Evolutionary conservation across 208 protist genomes (phyloP).

Genomic region (Borovskyia barvae): DNA sequence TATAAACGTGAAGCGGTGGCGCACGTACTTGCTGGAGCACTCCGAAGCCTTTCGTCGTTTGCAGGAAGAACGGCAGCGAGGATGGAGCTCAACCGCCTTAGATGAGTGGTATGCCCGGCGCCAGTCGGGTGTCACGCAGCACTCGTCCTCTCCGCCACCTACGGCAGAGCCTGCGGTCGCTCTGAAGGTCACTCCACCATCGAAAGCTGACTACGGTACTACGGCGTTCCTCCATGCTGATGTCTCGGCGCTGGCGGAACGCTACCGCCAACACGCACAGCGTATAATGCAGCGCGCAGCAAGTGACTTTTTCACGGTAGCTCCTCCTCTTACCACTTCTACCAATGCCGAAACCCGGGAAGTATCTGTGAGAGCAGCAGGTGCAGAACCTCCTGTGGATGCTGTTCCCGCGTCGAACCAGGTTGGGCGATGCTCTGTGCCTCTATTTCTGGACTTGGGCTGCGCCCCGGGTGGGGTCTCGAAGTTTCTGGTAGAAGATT

Average conservation of each 20-base stretch:
- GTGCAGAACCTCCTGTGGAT: not conserved
- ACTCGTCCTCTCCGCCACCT: too few species aligned
- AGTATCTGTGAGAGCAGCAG: not conserved
- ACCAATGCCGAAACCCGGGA: not conserved
- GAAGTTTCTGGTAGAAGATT: slow-evolving; percentile 51
- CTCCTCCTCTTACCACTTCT: not conserved
- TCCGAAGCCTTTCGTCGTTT: slow-evolving; percentile 42
- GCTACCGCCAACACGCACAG: slow-evolving; percentile 58
- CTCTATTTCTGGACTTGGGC: slow-evolving; percentile 72
- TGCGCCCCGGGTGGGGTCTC: slow-evolving; percentile 73
- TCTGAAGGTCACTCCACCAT: too few species aligned
- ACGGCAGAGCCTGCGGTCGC: too few species aligned
- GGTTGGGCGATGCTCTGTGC: too few species aligned
- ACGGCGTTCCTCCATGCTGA: slow-evolving; percentile 51
- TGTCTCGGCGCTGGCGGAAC: slow-evolving; percentile 37
- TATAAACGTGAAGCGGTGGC: slow-evolving; percentile 31
- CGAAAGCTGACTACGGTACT: not conserved
- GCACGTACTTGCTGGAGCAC: slow-evolving; percentile 24
- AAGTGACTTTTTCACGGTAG: slow-evolving; percentile 9
- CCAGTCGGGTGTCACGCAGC: not conserved
- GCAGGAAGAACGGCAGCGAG: slow-evolving; percentile 46
- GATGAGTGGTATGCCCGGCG: slow-evolving; percentile 62
- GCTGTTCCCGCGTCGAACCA: not conserved
- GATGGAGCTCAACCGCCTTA: slow-evolving; percentile 58
- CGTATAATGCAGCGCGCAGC: slow-evolving; percentile 29